Evolutionary conservation across 2,329 filamentous ascomycete genomes (phyloP).

Genomic region (Colletotrichum lentis): DNA sequence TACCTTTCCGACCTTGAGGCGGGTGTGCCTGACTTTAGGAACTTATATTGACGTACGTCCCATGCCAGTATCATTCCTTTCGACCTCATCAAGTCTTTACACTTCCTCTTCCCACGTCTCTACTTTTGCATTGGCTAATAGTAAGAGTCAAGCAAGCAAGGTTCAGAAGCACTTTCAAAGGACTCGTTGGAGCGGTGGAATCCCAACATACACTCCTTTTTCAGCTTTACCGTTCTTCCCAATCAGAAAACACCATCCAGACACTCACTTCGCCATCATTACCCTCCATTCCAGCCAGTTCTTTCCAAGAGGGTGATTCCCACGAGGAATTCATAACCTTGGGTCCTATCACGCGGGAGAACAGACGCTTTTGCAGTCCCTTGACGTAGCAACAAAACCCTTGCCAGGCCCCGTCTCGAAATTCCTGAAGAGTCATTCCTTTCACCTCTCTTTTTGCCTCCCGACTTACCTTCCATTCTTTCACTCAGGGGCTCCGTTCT

Average conservation of each 20-base stretch:
- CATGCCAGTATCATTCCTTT: slow-evolving; percentile 33
- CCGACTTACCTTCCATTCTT: slow-evolving; percentile 35
- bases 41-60: slow-evolving; percentile 39
- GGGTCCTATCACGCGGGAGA: slow-evolving; percentile 24
- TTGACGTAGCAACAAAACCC: slow-evolving; percentile 35
- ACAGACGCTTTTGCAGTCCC: slow-evolving; percentile 5
- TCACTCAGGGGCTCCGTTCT: slow-evolving; percentile 31
- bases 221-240: slow-evolving; percentile 9
- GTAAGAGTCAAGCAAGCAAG: slow-evolving; percentile 13
- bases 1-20: slow-evolving; percentile 17
- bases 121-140: slow-evolving; percentile 7
- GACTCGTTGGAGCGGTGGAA: slow-evolving; percentile 8
- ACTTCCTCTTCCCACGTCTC: slow-evolving; percentile 10
- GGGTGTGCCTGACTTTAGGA: slow-evolving; percentile 37
- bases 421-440: slow-evolving; percentile 39
- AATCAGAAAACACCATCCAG: slow-evolving; percentile 23
- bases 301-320: slow-evolving; percentile 12
- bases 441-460: slow-evolving; percentile 33
- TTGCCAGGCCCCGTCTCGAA: slow-evolving; percentile 34
- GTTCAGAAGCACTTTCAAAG: slow-evolving; percentile 9
- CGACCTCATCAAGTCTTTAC: slow-evolving; percentile 5
- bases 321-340: slow-evolving; percentile 19
- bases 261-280: slow-evolving; percentile 34
- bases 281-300: slow-evolving; percentile 32
- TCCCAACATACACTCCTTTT: slow-evolving; percentile 28